These are phyloP conservation scores for Carex littledalei DNA, from an alignment of 176 grass and related monocot species.

Conservation along the genomic window DNA sequence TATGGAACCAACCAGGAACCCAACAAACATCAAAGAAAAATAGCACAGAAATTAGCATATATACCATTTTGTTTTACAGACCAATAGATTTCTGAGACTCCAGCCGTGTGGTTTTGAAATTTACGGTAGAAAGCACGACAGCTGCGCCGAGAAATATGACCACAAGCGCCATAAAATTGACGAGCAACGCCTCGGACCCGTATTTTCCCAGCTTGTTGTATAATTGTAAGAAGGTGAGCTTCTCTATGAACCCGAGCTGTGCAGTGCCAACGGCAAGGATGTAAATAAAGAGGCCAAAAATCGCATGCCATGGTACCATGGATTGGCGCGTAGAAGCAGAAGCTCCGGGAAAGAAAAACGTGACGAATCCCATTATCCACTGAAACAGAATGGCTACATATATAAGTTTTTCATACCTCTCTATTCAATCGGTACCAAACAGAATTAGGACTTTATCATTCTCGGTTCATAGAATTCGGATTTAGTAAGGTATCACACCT, in stretches of 20 bases:
- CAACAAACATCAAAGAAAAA: neutral
- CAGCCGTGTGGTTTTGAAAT: conserved; percentile 14
- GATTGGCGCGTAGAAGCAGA: conserved; percentile 1
- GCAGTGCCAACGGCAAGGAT: conserved; percentile 43
- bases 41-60: neutral
- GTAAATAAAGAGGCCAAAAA: conserved; percentile 50
- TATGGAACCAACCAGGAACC: neutral
- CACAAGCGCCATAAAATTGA: conserved; percentile 63
- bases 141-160: conserved; percentile 59
- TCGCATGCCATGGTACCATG: conserved; percentile 53
- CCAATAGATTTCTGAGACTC: conserved; percentile 15
- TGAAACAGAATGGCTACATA: conserved; percentile 16
- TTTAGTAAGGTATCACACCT: too few species aligned
- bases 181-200: conserved; percentile 46
- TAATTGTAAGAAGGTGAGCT: conserved; percentile 70
- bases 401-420: neutral
- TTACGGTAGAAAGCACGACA: conserved; percentile 52
- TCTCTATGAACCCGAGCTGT: conserved; percentile 74
- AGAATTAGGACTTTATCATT: neutral
- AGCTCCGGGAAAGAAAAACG: conserved; percentile 71
- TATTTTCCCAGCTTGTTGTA: conserved; percentile 18
- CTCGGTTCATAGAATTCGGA: neutral
- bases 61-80: neutral
- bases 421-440: neutral
- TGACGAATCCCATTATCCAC: conserved; percentile 55